Conservation (phyloP, 1,284 basidiomycete genomes). For the Malassezia pachydermatis region DNA sequence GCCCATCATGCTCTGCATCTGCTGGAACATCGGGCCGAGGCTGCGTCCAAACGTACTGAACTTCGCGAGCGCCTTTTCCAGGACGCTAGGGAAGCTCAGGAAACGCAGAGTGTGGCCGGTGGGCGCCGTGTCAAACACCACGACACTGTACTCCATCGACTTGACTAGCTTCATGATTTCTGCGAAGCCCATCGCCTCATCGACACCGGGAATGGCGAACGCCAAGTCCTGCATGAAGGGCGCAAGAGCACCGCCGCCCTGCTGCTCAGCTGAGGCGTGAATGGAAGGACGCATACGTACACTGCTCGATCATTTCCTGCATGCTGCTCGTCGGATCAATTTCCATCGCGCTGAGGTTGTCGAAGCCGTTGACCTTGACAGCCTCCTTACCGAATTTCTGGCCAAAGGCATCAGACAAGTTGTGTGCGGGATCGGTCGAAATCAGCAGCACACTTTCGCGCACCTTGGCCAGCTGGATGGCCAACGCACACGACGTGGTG, state of each 20-base stretch:
- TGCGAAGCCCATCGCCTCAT: constrained; percentile 99
- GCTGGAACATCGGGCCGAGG: constrained; percentile 82
- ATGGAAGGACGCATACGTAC: constrained; percentile 52
- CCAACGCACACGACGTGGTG: constrained; percentile 45
- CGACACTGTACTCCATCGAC: constrained; percentile 99
- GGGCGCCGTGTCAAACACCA: constrained; percentile 97
- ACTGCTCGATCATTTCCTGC: constrained; percentile 97
- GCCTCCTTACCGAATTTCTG: constrained; percentile 99
- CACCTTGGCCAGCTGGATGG: constrained; percentile 41
- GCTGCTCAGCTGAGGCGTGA: constrained; percentile 59
- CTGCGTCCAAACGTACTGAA: constrained; percentile 78
- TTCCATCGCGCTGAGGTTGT: constrained; percentile 96
- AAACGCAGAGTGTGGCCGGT: constrained; percentile 97
- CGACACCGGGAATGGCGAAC: constrained; percentile 96
- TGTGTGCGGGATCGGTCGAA: constrained; percentile 97
- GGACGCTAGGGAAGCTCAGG: constrained; percentile 90
- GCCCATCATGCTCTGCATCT: constrained; percentile 80
- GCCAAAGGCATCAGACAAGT: constrained; percentile 93
- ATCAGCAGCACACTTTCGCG: constrained; percentile 45
- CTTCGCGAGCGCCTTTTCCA: constrained; percentile 95
- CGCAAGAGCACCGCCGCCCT: constrained; percentile 74
- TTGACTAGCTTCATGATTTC: constrained; percentile 99
- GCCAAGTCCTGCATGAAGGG: constrained; percentile 99
- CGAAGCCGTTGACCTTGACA: constrained; percentile 95
- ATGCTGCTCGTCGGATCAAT: constrained; percentile 94